phyloP scores from a whole-genome alignment of 2,329 filamentous ascomycete genomes.

The Xylariaceae sp. region DNA sequence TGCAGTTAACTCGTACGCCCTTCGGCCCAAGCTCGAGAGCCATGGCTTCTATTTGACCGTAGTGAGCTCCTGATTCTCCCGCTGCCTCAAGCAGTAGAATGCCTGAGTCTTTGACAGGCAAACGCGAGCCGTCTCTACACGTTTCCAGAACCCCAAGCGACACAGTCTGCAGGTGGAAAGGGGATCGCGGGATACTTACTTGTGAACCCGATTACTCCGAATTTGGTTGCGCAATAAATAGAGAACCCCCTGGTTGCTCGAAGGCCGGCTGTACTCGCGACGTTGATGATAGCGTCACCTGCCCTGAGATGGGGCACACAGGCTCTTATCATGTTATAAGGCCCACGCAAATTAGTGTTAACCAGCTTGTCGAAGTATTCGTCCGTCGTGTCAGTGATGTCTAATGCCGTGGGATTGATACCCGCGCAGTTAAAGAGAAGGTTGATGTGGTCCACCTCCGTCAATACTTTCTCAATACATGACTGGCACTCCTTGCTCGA shows the following conservation, averaged over 20 bases:
- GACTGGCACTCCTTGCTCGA: neutral
- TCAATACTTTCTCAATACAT: neutral
- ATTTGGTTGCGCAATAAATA: constrained; percentile 31
- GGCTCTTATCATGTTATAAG: constrained; percentile 37
- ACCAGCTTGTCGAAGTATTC: constrained; percentile 42
- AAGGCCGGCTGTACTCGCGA: constrained; percentile 27
- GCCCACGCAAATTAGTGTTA: constrained; percentile 37
- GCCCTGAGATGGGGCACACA: constrained; percentile 30
- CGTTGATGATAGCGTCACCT: constrained; percentile 30
- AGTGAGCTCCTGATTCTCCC: too few relatives aligned
- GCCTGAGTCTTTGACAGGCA: too few relatives aligned
- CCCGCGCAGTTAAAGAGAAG: constrained; percentile 37
- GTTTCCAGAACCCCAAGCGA: too few relatives aligned
- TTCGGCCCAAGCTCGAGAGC: constrained; percentile 33
- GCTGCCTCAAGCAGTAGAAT: too few relatives aligned
- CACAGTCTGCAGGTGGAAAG: too few relatives aligned
- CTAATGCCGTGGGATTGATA: constrained; percentile 38
- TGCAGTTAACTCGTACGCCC: constrained; percentile 30
- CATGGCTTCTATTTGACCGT: too few relatives aligned
- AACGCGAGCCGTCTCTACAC: too few relatives aligned
- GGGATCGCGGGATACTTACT: too few relatives aligned
- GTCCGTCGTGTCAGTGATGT: constrained; percentile 35
- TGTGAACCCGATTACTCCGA: constrained; percentile 34
- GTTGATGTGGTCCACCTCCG: constrained; percentile 21
- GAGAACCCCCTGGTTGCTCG: constrained; percentile 15